Base-by-base conservation (phyloP, 345 rosid genomes). In the Populus tremula region DNA sequence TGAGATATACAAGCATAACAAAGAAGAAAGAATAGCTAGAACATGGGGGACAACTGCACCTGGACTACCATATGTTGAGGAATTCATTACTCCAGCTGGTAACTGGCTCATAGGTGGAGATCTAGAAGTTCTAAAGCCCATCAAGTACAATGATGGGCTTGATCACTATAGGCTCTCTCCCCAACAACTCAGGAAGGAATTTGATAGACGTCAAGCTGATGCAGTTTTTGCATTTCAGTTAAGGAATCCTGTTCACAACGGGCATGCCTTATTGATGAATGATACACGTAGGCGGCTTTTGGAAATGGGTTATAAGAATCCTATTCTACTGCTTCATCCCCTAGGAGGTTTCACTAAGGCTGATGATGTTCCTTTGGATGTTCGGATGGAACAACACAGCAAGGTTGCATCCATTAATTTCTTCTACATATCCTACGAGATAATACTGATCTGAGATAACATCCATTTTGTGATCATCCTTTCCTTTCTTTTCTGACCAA, bases 81-180 rank as follows among this genome's bases (percentile, higher is more conserved):
- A 92, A 83, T 79, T 73, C 59, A 91, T 96, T 9, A 72, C 88
- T 50, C 84, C 90, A 10, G 87, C 97, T 75, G 99, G 97, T 74
- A 90, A 94, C 82, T 96, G 99, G 97, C 90, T 96, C 65, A 86
- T 96, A 49, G 98, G 99, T 69, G 98, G 99, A 18, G 96, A 96
- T 82, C 74, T 96, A 77, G 91, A 96, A 86, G 94, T 94, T 41
- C 79, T 92, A 80, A 75, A 88, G 74, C 90, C 97, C 11, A 86
- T 96, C 67, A 93, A 88, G 79, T 94, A 94, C 41, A 88, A 94
- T 38, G 99, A 96, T 9, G 99, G 99, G 70, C 99, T 96, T 76
- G 99, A 96, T 88, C 93, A 89, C 75, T 92, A 89, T 79, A 90
- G 98, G 86, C 88, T 96, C 8, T 96, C 98, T 27, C 98, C 99